Evolutionary conservation across 257 asterid species (phyloP), one percentile per base, ranked within the genome.

Genomic region (Solanum gracilifrons): DNA sequence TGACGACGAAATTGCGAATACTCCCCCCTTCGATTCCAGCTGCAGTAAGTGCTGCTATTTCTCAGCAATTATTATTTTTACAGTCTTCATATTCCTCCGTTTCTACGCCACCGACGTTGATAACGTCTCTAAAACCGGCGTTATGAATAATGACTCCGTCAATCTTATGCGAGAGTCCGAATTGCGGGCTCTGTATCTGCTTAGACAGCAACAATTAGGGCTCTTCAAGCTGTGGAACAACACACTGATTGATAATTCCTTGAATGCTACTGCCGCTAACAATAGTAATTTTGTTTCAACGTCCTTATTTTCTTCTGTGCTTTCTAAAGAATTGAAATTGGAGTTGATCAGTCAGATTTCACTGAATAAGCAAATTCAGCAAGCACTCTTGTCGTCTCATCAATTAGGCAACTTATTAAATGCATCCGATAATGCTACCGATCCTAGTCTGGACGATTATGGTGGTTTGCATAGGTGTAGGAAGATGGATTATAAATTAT

Each of bases 111-210:
- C 96, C 72, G 96, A 94, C 91, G 86, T 94, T 86, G 91, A 87
- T 87, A 90, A 18, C 73, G 86, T 94, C 87, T 94, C 94, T 89
- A 92, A 86, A 86, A 88, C 92, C 89, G 89, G 92, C 80, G 77
- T 94, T 41, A 92, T 95, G 9, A 80, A 83, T 66, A 92, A 89
- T 36, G 87, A 84, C 29, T 86, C 92, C 1, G 77, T 86, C 58
- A 92, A 88, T 91, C 92, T 95, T 77, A 95, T 96, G 99, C 99
- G 97, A 31, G 96, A 96, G 85, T 93, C 99, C 62, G 97, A 97
- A 82, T 89, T 97, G 31, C 94, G 89, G 3, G 98, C 98, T 55
- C 88, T 96, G 82, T 91, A 89, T 92, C 89, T 97, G 91, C 96
- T 97, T 66, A 91, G 87, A 86, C 97, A 92, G 90, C 99, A 97